Conservation (phyloP, 2,329 filamentous ascomycete species). For the Fusarium palustre region DNA sequence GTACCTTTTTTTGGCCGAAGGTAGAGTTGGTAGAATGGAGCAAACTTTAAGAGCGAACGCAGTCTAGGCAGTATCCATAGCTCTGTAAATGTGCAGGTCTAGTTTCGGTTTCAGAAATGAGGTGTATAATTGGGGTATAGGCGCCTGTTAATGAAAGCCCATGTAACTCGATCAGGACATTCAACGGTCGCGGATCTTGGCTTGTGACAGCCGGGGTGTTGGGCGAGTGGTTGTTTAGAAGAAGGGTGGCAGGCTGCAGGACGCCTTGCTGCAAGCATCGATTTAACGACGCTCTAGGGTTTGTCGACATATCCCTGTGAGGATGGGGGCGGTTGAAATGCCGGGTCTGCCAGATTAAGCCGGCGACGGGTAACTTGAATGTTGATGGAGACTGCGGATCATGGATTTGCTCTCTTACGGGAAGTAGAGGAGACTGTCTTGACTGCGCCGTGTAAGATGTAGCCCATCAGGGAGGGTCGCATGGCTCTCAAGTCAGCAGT, state of each 20-base stretch:
- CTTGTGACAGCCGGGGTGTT: conserved; percentile 25
- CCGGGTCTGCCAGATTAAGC: conserved; percentile 36
- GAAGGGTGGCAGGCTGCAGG: conserved; percentile 31
- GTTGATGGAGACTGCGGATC: conserved; percentile 9
- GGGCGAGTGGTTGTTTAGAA: conserved; percentile 22
- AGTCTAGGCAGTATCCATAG: background rate
- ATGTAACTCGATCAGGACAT: conserved; percentile 29
- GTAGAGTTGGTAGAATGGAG: conserved; percentile 26
- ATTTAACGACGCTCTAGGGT: conserved; percentile 30
- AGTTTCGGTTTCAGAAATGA: conserved; percentile 38
- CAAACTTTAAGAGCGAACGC: conserved; percentile 16
- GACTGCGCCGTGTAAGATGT: conserved; percentile 28
- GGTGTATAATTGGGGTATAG: conserved; percentile 26
- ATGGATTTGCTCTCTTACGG: conserved; percentile 6
- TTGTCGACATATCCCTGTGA: conserved; percentile 16
- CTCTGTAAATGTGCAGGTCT: conserved; percentile 9
- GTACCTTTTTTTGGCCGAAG: conserved; percentile 22
- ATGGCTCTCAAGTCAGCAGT: conserved; percentile 45
- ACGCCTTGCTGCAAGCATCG: conserved; percentile 30
- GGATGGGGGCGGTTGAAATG: conserved; percentile 32
- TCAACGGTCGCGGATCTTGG: conserved; percentile 34
- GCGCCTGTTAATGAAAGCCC: conserved; percentile 23
- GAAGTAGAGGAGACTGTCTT: background rate
- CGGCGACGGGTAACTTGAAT: conserved; percentile 33
- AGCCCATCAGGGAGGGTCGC: conserved; percentile 33